These are phyloP conservation scores for Podaxis rugospora DNA, from an alignment of 768 basidiomycete genomes.

Conservation along the genomic window DNA sequence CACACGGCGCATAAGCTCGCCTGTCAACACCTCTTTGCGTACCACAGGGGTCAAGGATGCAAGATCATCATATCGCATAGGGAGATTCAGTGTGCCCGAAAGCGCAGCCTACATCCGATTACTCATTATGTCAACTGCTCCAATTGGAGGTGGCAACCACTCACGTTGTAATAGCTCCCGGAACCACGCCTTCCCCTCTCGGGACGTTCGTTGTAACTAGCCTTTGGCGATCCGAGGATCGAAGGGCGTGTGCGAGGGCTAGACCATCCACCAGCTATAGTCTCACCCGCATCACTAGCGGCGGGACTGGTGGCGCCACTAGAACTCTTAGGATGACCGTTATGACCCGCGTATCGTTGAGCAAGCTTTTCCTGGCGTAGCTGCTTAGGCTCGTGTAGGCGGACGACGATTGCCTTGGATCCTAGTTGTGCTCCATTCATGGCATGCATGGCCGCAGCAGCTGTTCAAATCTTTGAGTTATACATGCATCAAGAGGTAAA, in stretches of 20 bases:
- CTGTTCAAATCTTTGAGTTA: slow-evolving; percentile 30
- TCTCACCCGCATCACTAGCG: slow-evolving; percentile 77
- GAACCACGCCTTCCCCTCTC: slow-evolving; percentile 74
- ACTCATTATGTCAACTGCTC: not conserved
- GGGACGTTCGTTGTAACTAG: slow-evolving; percentile 47
- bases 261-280: slow-evolving; percentile 59
- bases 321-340: slow-evolving; percentile 74
- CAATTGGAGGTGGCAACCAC: slow-evolving; percentile 17
- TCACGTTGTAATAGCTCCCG: slow-evolving; percentile 83
- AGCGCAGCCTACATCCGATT: slow-evolving; percentile 60
- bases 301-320: slow-evolving; percentile 87
- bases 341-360: slow-evolving; percentile 66
- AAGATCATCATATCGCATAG: slow-evolving; percentile 86
- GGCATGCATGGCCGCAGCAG: slow-evolving; percentile 63
- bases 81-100: slow-evolving; percentile 71
- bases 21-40: slow-evolving; percentile 79
- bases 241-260: slow-evolving; percentile 61
- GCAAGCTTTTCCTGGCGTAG: slow-evolving; percentile 87
- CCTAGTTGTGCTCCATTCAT: slow-evolving; percentile 80
- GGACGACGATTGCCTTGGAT: slow-evolving; percentile 75
- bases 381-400: slow-evolving; percentile 89
- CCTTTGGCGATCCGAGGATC: slow-evolving; percentile 46
- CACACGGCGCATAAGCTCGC: slow-evolving; percentile 75
- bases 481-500: not conserved
- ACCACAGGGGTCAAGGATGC: slow-evolving; percentile 82